Base-by-base conservation (phyloP, 768 basidiomycete genomes). In the Guyanaporus albipodus region DNA sequence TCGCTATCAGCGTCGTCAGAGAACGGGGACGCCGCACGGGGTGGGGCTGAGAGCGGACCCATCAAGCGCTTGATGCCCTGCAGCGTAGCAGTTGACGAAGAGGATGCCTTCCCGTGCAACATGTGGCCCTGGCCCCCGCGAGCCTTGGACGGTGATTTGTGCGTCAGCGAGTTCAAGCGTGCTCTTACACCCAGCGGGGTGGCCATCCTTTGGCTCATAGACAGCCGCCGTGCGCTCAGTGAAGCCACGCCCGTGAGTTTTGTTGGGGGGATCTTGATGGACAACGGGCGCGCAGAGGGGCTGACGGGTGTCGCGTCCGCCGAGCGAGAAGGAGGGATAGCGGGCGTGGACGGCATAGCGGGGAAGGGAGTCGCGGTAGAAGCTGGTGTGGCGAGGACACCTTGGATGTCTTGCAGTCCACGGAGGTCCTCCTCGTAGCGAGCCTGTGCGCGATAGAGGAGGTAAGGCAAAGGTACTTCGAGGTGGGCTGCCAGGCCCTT, bases 341-440 rank as follows among this genome's bases (percentile, higher is more conserved):
- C 36, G 2, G 57, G 46, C 2, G 49, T 48, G 28, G 54, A 41
- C 6, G 60, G 63, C 6, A 38, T 32, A 8, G 50, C 41, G 7
- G 48, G 50, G 28, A 57, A 45, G 17, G 72, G 59, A 6, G 73
- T 61, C 10, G 67, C 48, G 8, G 41, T 17, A 10, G 67, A 61
- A 14, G 70, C 62, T 11, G 82, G 78, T 45, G 73, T 78, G 8
- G 54, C 40, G n/a, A 79, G 68, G 28, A 77, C 76, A 22, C 81
- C 83, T 34, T 76, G 77, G 28, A 86, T 80, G 52, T 83, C 84
- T 57, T 87, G 83, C 38, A 91, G 62, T 1, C 86, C 85, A 31
- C 85, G 80, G 24, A 92, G 78, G 60, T 90, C 90, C 64, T 91
- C 85, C 61, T 91, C 88, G 46, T 87, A 91, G 52, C 90, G 76